These are phyloP conservation scores for Sapria himalayana DNA, from an alignment of 345 rosid genomes.

Conservation along the genomic window DNA sequence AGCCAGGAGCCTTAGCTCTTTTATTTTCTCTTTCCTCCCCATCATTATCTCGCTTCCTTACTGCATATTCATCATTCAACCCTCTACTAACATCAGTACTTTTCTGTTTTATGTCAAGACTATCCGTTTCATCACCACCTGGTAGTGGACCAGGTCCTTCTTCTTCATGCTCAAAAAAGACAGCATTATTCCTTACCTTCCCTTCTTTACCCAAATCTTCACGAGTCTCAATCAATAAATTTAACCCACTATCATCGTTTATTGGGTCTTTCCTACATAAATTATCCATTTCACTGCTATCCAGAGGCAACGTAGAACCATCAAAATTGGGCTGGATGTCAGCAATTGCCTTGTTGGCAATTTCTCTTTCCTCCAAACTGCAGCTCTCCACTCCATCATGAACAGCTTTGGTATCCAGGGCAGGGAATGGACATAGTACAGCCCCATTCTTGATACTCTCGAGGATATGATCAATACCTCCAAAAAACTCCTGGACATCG, in stretches of 20 bases:
- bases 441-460: constrained; percentile 66
- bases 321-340: too few species aligned
- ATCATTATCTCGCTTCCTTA: constrained; percentile 14
- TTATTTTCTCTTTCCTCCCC: constrained; percentile 28
- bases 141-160: constrained; percentile 8
- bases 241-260: too few species aligned
- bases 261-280: too few species aligned
- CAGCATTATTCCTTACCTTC: too few species aligned
- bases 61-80: constrained; percentile 6
- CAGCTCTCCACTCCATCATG: constrained; percentile 13
- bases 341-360: constrained; percentile 9
- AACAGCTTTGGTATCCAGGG: neutral
- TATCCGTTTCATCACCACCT: constrained; percentile 6
- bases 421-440: constrained; percentile 20
- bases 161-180: constrained; percentile 1
- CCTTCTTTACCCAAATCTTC: too few species aligned
- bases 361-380: constrained; percentile 8
- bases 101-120: constrained; percentile 8
- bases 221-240: too few species aligned
- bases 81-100: too few species aligned
- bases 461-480: constrained; percentile 81
- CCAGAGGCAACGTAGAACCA: too few species aligned
- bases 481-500: constrained; percentile 40
- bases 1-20: constrained; percentile 24
- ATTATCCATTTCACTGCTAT: too few species aligned